These are phyloP conservation scores for Colletotrichum paranaense DNA, from an alignment of 2,329 filamentous ascomycete genomes.

Conservation along the genomic window DNA sequence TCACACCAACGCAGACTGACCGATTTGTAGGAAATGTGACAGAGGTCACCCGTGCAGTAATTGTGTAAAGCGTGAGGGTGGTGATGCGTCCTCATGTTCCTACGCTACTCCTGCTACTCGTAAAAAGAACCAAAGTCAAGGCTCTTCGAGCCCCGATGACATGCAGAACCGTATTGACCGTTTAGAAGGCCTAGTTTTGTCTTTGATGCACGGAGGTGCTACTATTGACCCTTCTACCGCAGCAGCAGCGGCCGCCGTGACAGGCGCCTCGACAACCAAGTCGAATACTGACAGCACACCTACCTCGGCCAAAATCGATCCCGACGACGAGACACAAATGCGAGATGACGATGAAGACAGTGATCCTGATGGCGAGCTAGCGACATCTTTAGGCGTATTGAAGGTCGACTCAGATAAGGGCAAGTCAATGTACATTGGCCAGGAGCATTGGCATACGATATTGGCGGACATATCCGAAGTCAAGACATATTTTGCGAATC, in stretches of 20 bases:
- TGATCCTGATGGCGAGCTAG: conserved; percentile 75
- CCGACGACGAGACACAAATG: conserved; percentile 61
- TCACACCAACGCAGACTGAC: conserved; percentile 13
- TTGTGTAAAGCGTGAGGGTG: conserved; percentile 89
- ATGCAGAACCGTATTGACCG: conserved; percentile 99
- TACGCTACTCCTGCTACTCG: conserved; percentile 79
- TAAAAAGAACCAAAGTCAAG: conserved; percentile 79
- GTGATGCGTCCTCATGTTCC: conserved; percentile 82
- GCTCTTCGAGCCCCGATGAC: conserved; percentile 79
- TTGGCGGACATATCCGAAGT: conserved; percentile 90
- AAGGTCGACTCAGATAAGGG: conserved; percentile 83
- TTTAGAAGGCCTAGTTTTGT: conserved; percentile 90
- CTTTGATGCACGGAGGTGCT: conserved; percentile 89
- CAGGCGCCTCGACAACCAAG: conserved; percentile 38
- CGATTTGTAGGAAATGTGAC: conserved; percentile 84
- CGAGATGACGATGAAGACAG: conserved; percentile 71
- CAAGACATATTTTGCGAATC: conserved; percentile 85
- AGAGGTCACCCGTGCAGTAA: conserved; percentile 92
- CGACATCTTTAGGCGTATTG: conserved; percentile 82
- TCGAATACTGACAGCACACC: conserved; percentile 56
- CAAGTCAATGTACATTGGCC: conserved; percentile 84
- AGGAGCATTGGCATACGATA: conserved; percentile 86
- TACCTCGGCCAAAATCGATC: conserved; percentile 60
- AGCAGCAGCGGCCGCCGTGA: conserved; percentile 42
- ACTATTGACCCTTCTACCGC: conserved; percentile 56